phyloP scores from a whole-genome alignment of 495 filamentous ascomycete genomes.

The Talaromyces proteolyticus region DNA sequence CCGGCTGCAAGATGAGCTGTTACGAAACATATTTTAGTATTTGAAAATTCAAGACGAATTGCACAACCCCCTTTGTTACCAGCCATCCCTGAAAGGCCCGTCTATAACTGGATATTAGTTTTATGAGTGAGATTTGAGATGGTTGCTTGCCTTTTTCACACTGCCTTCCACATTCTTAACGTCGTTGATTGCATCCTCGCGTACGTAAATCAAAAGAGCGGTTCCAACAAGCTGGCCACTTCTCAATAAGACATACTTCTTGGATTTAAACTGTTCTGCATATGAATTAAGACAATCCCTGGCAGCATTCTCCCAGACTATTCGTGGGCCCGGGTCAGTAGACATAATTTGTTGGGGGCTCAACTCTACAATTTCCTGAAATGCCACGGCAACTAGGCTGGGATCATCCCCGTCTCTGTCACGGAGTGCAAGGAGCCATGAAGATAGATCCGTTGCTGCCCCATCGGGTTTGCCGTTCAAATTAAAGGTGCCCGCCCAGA shows the following conservation, averaged over 20 bases:
- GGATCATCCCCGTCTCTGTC: constrained; percentile 24
- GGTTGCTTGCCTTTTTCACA: constrained; percentile 67
- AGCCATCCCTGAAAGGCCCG: constrained; percentile 92
- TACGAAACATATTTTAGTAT: constrained; percentile 88
- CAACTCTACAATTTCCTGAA: constrained; percentile 95
- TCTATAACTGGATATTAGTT: constrained; percentile 37
- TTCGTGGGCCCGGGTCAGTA: constrained; percentile 80
- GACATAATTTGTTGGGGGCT: constrained; percentile 99
- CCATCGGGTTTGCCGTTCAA: constrained; percentile 80
- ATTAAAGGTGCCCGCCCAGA: constrained; percentile 91
- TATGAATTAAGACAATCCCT: constrained; percentile 67
- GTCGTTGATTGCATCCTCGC: constrained; percentile 61
- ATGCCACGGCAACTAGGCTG: constrained; percentile 74
- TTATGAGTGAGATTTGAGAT: background rate
- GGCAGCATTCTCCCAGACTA: constrained; percentile 81
- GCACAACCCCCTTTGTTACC: constrained; percentile 98
- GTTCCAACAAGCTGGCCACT: constrained; percentile 95
- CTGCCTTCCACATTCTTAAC: constrained; percentile 97
- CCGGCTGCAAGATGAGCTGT: constrained; percentile 96
- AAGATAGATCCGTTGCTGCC: constrained; percentile 69
- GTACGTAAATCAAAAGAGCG: constrained; percentile 85
- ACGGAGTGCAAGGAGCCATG: constrained; percentile 72
- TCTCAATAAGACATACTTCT: constrained; percentile 83
- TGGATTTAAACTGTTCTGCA: constrained; percentile 51
- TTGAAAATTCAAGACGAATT: constrained; percentile 92